Conservation (phyloP, 2,329 filamentous ascomycete genomes). For the Cytospora paraplurivora region DNA sequence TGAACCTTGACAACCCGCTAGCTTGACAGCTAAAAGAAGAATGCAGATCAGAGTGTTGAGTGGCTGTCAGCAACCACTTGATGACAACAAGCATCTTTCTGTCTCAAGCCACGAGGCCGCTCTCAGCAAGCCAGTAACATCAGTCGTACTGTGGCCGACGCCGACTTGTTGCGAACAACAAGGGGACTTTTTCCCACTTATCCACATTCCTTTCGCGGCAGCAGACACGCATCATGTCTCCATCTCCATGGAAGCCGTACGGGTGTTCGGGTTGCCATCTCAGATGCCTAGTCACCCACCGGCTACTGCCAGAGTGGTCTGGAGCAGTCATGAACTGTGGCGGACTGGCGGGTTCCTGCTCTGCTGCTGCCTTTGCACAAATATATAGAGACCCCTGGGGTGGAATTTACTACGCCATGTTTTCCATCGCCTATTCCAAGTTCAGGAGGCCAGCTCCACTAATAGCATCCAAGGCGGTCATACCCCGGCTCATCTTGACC, state of each 20-base stretch:
- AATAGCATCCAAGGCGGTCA: slow-evolving; percentile 21
- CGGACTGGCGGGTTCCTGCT: not conserved
- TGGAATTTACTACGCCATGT: not conserved
- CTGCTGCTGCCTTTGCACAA: not conserved
- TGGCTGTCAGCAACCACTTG: slow-evolving; percentile 3
- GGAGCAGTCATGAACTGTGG: not conserved
- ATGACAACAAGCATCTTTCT: slow-evolving; percentile 15
- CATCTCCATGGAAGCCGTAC: not conserved
- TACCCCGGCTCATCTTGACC: slow-evolving; percentile 9
- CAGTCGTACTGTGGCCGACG: not conserved
- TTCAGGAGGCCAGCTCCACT: slow-evolving; percentile 10
- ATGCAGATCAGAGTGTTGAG: slow-evolving; percentile 2
- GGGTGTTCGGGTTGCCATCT: not conserved
- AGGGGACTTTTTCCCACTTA: not conserved
- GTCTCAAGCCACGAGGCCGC: slow-evolving; percentile 18
- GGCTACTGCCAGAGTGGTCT: no score
- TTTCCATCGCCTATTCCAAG: slow-evolving; percentile 10
- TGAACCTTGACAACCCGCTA: slow-evolving; percentile 18
- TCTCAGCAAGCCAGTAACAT: slow-evolving; percentile 10
- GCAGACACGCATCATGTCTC: not conserved
- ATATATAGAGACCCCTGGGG: not conserved
- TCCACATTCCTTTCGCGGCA: not conserved
- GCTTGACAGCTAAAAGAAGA: slow-evolving; percentile 12
- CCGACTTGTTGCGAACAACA: not conserved
- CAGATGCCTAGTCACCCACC: no score